phyloP scores from a whole-genome alignment of 2,329 filamentous ascomycete species.

The Penicillium sp. region DNA sequence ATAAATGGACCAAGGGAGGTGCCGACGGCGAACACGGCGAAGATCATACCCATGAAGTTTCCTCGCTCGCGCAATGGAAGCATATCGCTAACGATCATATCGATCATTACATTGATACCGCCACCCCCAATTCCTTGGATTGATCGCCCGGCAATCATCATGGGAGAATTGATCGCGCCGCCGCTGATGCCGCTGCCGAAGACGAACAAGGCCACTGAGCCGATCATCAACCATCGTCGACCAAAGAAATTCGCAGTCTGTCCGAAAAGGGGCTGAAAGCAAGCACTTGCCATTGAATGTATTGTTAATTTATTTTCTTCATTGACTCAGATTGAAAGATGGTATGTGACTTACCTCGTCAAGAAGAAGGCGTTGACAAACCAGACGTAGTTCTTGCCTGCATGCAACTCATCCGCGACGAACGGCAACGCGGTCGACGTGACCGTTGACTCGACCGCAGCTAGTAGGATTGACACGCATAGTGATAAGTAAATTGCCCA shows the following conservation, averaged over 20 bases:
- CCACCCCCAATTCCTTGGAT: neutral
- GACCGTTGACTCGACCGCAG: neutral
- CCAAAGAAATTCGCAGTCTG: neutral
- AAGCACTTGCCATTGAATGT: neutral
- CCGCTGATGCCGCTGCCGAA: neutral
- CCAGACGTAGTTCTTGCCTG: neutral
- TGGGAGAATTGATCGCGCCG: neutral
- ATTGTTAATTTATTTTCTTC: neutral
- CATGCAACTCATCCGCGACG: neutral
- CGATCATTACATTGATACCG: neutral
- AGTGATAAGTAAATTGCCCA: neutral
- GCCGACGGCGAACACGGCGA: neutral
- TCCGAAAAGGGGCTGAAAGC: neutral
- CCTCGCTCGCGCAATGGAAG: neutral
- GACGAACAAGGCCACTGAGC: neutral
- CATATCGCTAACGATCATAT: neutral
- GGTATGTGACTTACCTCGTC: neutral
- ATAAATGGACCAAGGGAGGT: neutral
- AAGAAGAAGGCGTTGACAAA: neutral
- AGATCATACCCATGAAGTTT: neutral
- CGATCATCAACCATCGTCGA: neutral
- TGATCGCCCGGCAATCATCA: neutral
- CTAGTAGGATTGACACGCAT: neutral
- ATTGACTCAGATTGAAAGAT: neutral
- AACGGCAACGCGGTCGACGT: neutral